Evolutionary conservation across 176 grass and related monocot genomes (phyloP).

Genomic region (Triticum monococcum): DNA sequence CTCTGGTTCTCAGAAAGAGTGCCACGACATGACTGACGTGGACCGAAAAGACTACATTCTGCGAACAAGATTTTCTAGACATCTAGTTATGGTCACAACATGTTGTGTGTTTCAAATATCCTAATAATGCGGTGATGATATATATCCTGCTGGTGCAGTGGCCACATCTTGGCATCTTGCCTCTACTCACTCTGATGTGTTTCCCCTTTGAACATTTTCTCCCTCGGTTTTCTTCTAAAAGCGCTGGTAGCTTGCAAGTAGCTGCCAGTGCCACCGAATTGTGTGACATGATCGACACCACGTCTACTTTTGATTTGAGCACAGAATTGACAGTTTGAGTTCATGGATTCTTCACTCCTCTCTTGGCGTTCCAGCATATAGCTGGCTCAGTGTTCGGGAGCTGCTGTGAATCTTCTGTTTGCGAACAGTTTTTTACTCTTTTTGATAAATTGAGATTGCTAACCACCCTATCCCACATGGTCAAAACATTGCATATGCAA

Average conservation of each 20-base stretch:
- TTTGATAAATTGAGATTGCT: background rate
- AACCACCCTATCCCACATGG: background rate
- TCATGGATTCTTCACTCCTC: background rate
- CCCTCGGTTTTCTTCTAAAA: background rate
- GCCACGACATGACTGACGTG: background rate
- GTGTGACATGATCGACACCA: background rate
- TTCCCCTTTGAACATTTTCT: background rate
- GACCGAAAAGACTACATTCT: conserved; percentile 27
- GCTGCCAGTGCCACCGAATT: conserved; percentile 4
- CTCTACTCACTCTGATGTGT: background rate
- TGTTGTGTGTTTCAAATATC: conserved; percentile 25
- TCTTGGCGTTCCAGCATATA: background rate
- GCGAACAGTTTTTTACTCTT: background rate
- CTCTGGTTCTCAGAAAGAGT: background rate
- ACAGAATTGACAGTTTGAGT: too few species aligned
- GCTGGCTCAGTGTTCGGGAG: background rate
- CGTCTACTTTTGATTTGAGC: background rate
- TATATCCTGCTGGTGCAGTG: conserved; percentile 2
- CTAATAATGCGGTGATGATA: conserved; percentile 3
- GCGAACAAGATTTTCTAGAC: conserved; percentile 9
- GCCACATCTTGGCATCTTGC: background rate
- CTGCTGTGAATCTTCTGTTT: conserved; percentile 3
- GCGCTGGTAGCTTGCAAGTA: background rate
- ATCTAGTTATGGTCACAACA: conserved; percentile 31
- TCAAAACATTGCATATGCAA: conserved; percentile 25